Evolutionary conservation across 1,284 basidiomycete species (phyloP).

Genomic region (Gastroboletus turbinatus): DNA sequence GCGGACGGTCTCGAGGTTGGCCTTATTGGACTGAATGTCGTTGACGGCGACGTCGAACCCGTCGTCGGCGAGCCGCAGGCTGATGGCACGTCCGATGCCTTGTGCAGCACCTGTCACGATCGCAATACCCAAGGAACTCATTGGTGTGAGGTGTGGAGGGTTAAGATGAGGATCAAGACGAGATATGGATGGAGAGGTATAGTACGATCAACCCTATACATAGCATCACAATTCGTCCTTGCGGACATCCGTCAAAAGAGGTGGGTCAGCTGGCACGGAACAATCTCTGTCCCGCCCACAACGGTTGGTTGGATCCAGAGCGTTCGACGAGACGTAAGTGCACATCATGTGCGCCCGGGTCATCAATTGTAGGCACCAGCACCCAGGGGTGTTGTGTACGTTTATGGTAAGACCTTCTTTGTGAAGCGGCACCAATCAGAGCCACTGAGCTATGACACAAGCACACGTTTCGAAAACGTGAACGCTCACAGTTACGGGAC

Average conservation of each 20-base stretch:
- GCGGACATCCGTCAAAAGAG: neutral
- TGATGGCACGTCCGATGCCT: slow-evolving; percentile 45
- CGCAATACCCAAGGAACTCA: slow-evolving; percentile 18
- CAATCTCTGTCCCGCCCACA: neutral
- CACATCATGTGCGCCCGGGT: too few relatives aligned
- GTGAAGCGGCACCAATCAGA: too few relatives aligned
- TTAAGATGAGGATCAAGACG: neutral
- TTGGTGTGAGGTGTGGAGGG: neutral
- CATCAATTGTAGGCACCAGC: too few relatives aligned
- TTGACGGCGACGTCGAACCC: slow-evolving; percentile 42
- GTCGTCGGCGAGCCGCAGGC: slow-evolving; percentile 41
- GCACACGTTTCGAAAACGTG: too few relatives aligned
- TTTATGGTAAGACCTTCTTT: too few relatives aligned
- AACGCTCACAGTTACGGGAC: too few relatives aligned
- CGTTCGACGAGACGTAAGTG: neutral
- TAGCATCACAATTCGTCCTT: neutral
- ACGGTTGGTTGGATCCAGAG: neutral
- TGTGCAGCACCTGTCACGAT: slow-evolving; percentile 41
- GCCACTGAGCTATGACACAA: too few relatives aligned
- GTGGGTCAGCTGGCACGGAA: neutral
- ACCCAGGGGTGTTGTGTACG: too few relatives aligned
- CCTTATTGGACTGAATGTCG: slow-evolving; percentile 34
- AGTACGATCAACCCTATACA: neutral
- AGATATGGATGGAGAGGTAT: neutral
- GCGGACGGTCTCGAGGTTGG: slow-evolving; percentile 33